Percentiles rank a stretch among this genome's conserved stretches.
phyloP scores from a whole-genome alignment of 2,329 filamentous ascomycete species.

The Fusarium compactum region DNA sequence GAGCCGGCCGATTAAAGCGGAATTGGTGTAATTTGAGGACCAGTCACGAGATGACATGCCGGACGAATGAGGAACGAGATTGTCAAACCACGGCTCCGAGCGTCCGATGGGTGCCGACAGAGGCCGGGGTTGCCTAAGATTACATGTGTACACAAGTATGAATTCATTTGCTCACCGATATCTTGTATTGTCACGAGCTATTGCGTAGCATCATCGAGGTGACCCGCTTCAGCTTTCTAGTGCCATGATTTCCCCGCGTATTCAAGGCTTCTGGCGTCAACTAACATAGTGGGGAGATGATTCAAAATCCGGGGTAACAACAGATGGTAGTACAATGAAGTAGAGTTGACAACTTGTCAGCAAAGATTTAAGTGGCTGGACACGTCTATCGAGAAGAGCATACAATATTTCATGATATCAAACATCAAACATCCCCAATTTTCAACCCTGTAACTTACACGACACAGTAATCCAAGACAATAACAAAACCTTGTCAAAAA shows the following conservation, averaged over 20 bases:
- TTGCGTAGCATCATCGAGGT: background rate
- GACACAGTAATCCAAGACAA: background rate
- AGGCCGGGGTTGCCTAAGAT: constrained; percentile 15
- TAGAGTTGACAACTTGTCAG: background rate
- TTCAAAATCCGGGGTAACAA: constrained; percentile 20
- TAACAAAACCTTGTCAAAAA: constrained; percentile 37
- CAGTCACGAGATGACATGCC: constrained; percentile 3
- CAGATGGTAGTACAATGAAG: background rate
- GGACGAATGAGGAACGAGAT: constrained; percentile 3
- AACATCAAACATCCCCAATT: background rate
- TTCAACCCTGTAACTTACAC: background rate
- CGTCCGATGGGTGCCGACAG: constrained; percentile 31
- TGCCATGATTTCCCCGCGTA: constrained; percentile 25
- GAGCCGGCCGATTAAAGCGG: constrained; percentile 54
- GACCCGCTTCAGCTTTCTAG: constrained; percentile 30
- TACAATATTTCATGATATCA: background rate
- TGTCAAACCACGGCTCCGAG: constrained; percentile 19
- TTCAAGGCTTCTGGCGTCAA: constrained; percentile 23
- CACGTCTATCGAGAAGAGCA: rapidly evolving
- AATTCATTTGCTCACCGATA: background rate
- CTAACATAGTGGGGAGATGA: constrained; percentile 19
- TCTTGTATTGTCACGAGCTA: background rate
- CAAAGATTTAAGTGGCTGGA: background rate
- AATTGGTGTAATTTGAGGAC: constrained; percentile 1
- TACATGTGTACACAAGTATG: background rate